Evolutionary conservation across 306 rosid species (phyloP).

Genomic region (Cucurbita moschata): DNA sequence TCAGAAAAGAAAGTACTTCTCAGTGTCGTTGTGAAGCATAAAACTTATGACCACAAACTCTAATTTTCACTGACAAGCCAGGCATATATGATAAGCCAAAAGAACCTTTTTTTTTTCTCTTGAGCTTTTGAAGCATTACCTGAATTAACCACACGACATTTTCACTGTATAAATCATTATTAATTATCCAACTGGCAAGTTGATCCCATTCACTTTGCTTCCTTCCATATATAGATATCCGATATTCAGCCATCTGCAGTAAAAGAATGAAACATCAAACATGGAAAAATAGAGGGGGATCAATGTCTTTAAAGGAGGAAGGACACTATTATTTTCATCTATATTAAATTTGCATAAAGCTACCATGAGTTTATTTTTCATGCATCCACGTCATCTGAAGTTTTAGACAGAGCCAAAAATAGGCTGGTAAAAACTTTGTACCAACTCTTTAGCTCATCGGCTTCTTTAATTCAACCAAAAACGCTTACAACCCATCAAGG

Average conservation of each 20-base stretch:
- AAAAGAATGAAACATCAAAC: constrained; percentile 11
- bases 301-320: not conserved
- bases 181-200: constrained; percentile 97
- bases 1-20: not conserved
- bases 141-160: constrained; percentile 98
- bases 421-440: not conserved
- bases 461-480: not conserved
- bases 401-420: not conserved
- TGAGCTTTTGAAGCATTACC: constrained; percentile 26
- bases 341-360: not conserved
- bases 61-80: not conserved
- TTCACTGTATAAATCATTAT: constrained; percentile 80
- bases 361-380: not conserved
- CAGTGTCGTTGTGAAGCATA: not conserved
- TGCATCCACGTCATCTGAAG: not conserved
- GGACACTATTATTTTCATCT: too few relatives aligned
- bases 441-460: not conserved
- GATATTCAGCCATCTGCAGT: constrained; percentile 96
- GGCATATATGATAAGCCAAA: not conserved
- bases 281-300: not conserved
- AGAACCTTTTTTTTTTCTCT: not conserved
- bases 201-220: constrained; percentile 99
- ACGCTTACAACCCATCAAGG: not conserved
- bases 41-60: not conserved
- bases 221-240: constrained; percentile 91